phyloP scores from a whole-genome alignment of 805 yeast genomes.

The Lachancea sp. region DNA sequence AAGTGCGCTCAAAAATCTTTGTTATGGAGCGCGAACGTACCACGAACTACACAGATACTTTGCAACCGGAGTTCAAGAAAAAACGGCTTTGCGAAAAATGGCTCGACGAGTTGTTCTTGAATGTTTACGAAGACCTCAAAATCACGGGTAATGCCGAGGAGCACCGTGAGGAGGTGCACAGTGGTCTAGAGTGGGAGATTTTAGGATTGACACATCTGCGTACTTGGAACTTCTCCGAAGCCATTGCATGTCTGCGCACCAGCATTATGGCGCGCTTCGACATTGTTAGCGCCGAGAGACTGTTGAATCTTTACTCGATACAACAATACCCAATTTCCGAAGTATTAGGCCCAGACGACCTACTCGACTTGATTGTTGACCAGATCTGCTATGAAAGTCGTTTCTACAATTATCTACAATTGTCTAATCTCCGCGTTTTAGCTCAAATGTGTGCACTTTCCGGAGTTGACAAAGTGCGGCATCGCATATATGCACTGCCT shows the following conservation, averaged over 20 bases:
- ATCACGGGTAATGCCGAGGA: conserved; percentile 28
- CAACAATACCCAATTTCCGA: conserved; percentile 12
- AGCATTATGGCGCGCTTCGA: conserved; percentile 55
- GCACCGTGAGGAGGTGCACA: conserved; percentile 38
- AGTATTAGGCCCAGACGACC: conserved; percentile 32
- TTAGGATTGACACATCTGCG: conserved; percentile 51
- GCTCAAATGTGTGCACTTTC: conserved; percentile 30
- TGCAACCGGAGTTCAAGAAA: conserved; percentile 19
- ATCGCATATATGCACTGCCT: conserved; percentile 19
- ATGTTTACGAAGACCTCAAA: conserved; percentile 32
- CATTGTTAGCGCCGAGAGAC: conserved; percentile 46
- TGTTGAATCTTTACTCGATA: conserved; percentile 39
- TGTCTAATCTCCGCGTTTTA: conserved; percentile 40
- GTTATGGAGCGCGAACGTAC: conserved; percentile 70
- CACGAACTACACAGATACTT: conserved; percentile 5
- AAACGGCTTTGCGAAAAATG: conserved; percentile 32
- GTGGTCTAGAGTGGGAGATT: conserved; percentile 70
- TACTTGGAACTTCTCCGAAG: conserved; percentile 43
- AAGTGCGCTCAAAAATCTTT: conserved; percentile 62
- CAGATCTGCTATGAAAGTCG: conserved; percentile 56
- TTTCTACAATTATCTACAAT: conserved; percentile 54
- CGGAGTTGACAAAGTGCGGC: conserved; percentile 21
- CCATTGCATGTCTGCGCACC: conserved; percentile 48
- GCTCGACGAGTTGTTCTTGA: conserved; percentile 32
- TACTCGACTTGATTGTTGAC: conserved; percentile 41